Percentiles rank a stretch among this genome's conserved stretches.
phyloP scores from a whole-genome alignment of 495 filamentous ascomycete species.

The Evernia prunastri region DNA sequence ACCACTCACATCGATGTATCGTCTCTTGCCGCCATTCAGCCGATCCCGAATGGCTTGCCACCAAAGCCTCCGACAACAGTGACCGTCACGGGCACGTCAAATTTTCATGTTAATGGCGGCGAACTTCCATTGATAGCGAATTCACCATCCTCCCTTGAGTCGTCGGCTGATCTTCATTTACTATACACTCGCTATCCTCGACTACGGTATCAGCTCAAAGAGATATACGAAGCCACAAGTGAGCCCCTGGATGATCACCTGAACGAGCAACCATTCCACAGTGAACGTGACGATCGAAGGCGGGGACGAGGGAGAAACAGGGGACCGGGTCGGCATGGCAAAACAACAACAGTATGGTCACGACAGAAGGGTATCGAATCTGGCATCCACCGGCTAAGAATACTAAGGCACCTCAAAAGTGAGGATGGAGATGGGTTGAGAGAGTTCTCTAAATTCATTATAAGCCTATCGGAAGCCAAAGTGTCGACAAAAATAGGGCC shows the following conservation, averaged over 20 bases:
- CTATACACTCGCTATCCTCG: conserved; percentile 49
- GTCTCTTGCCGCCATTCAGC: conserved; percentile 17
- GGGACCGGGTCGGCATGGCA: conserved; percentile 17
- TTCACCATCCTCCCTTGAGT: conserved; percentile 26
- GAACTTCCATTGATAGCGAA: background rate
- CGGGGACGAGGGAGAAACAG: conserved; percentile 12
- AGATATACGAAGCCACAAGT: conserved; percentile 48
- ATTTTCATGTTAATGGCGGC: background rate
- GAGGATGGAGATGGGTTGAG: conserved; percentile 11
- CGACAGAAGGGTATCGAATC: conserved; percentile 15
- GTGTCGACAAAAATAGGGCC: background rate
- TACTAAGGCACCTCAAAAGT: conserved; percentile 10
- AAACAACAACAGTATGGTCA: conserved; percentile 20
- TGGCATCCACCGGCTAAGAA: conserved; percentile 12
- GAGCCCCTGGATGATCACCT: conserved; percentile 24
- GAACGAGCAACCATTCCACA: conserved; percentile 10
- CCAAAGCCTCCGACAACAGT: conserved; percentile 17
- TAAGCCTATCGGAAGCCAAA: background rate
- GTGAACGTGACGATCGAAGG: conserved; percentile 8
- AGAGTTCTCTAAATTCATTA: conserved; percentile 12
- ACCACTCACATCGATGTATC: conserved; percentile 32
- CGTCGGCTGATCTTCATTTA: conserved; percentile 41
- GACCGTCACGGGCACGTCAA: conserved; percentile 8
- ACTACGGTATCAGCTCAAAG: conserved; percentile 43
- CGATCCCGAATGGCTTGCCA: conserved; percentile 9